Conservation (phyloP, 2,329 filamentous ascomycete genomes). For the Penicillium sp. region DNA sequence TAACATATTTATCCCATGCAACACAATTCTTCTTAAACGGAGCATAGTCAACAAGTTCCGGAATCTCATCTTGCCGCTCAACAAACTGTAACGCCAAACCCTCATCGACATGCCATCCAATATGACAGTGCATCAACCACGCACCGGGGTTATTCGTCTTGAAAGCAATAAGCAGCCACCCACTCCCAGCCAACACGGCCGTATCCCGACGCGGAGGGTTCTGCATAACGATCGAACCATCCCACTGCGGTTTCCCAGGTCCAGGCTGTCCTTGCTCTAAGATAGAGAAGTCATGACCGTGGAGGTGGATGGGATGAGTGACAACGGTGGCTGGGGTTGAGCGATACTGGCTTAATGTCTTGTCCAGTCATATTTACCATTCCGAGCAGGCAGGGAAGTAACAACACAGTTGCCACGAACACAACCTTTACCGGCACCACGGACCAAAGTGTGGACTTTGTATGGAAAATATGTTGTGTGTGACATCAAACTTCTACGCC, state of each 20-base stretch:
- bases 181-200: constrained; percentile 36
- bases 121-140: constrained; percentile 46
- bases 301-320: constrained; percentile 1
- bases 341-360: neutral
- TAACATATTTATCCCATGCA: neutral
- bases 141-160: constrained; percentile 44
- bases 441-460: constrained; percentile 4
- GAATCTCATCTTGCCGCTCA: constrained; percentile 14
- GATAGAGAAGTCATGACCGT: neutral
- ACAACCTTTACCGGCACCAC: neutral
- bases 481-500: constrained; percentile 1
- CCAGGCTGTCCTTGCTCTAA: neutral
- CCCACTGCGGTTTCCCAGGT: constrained; percentile 25
- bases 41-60: neutral
- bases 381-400: neutral
- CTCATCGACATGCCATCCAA: constrained; percentile 29
- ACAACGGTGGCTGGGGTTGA: neutral
- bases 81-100: constrained; percentile 28
- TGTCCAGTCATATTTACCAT: neutral
- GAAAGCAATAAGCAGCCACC: constrained; percentile 43
- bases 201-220: constrained; percentile 43
- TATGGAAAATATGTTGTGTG: constrained; percentile 7
- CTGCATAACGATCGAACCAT: constrained; percentile 25
- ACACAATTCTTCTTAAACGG: neutral
- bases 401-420: neutral